Conservation (phyloP, 306 rosid species). For the Neltuma alba region DNA sequence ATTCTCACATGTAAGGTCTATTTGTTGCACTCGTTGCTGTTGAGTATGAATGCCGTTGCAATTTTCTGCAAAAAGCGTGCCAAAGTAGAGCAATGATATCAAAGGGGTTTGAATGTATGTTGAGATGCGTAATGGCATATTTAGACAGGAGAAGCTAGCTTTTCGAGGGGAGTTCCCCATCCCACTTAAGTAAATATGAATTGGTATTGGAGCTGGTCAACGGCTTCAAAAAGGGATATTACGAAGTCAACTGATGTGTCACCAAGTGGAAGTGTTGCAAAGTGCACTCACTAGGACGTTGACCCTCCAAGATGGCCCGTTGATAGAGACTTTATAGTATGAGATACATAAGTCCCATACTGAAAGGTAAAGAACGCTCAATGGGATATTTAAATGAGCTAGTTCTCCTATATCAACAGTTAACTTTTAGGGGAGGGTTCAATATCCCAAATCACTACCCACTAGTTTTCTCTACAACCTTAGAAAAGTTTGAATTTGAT, state of each 20-base stretch:
- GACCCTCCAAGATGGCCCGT: not conserved
- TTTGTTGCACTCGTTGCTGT: constrained; percentile 39
- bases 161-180: too few relatives aligned
- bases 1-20: constrained; percentile 2
- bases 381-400: not conserved
- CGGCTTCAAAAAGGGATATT: not conserved
- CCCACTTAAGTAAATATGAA: not conserved
- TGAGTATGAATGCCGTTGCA: constrained; percentile 27
- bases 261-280: not conserved
- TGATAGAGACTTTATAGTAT: not conserved
- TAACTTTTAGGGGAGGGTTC: not conserved
- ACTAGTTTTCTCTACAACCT: not conserved
- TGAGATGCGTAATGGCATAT: not conserved
- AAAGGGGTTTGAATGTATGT: not conserved
- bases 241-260: not conserved
- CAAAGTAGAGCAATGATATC: constrained; percentile 27
- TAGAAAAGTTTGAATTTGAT: not conserved
- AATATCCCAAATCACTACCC: too few relatives aligned
- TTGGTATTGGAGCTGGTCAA: not conserved
- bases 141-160: too few relatives aligned
- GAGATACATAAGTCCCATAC: not conserved
- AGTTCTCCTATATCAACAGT: not conserved
- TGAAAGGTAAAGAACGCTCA: not conserved
- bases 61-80: constrained; percentile 45
- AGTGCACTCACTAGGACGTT: not conserved